phyloP scores from a whole-genome alignment of 2,329 filamentous ascomycete genomes.

The Penicillium paneum region DNA sequence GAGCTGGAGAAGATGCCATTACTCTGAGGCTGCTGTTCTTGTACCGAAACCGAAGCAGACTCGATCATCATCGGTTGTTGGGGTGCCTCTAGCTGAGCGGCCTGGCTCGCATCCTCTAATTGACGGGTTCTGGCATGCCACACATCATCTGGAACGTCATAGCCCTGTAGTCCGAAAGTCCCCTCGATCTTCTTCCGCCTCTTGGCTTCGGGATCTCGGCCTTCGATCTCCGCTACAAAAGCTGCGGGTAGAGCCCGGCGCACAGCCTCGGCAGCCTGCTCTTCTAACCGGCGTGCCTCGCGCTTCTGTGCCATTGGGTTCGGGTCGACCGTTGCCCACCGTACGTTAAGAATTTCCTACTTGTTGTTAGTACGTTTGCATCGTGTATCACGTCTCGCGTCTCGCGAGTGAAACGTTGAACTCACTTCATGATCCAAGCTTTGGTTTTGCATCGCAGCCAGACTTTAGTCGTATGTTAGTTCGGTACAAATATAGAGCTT shows the following conservation, averaged over 20 bases:
- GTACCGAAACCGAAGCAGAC: slow-evolving; percentile 32
- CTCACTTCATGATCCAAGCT: slow-evolving; percentile 68
- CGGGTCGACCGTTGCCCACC: slow-evolving; percentile 95
- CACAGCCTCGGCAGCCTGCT: slow-evolving; percentile 94
- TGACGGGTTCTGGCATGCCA: slow-evolving; percentile 82
- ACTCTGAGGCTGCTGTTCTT: slow-evolving; percentile 31
- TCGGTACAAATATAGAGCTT: neutral
- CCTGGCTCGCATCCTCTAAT: slow-evolving; percentile 59
- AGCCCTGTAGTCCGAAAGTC: slow-evolving; percentile 82
- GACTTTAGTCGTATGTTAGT: neutral
- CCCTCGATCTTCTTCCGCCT: slow-evolving; percentile 90
- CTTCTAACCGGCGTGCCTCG: slow-evolving; percentile 83
- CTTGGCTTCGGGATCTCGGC: slow-evolving; percentile 77
- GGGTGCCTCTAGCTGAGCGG: slow-evolving; percentile 56
- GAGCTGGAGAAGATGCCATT: slow-evolving; percentile 76
- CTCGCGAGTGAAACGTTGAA: neutral
- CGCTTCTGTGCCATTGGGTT: slow-evolving; percentile 93
- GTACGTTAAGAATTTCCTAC: slow-evolving; percentile 83
- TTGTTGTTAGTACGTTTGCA: neutral
- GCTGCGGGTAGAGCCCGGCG: slow-evolving; percentile 80
- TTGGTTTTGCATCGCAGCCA: slow-evolving; percentile 95
- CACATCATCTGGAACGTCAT: slow-evolving; percentile 89
- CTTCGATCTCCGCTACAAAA: slow-evolving; percentile 91
- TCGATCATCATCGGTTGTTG: slow-evolving; percentile 49
- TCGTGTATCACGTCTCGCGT: neutral